These are phyloP conservation scores for Aspergillus haitiensis DNA, from an alignment of 495 filamentous ascomycete genomes.

Conservation along the genomic window DNA sequence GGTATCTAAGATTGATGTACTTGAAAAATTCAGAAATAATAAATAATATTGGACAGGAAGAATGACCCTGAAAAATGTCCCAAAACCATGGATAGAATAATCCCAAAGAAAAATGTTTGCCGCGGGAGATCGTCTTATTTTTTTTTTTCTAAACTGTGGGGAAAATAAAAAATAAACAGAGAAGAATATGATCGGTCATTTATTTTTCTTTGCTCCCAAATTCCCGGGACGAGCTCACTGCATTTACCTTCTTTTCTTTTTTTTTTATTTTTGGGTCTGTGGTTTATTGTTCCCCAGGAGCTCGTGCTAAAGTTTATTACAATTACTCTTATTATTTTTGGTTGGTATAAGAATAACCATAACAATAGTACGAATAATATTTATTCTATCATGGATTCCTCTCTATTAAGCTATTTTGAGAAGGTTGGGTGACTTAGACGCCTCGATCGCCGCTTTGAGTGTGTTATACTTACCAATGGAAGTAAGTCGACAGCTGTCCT, in stretches of 20 bases:
- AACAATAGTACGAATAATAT: neutral
- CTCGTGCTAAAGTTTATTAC: neutral
- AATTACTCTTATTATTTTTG: neutral
- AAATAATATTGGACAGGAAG: neutral
- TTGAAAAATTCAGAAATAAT: neutral
- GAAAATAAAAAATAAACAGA: neutral
- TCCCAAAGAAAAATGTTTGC: constrained; percentile 3
- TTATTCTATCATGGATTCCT: neutral
- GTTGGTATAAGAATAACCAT: neutral
- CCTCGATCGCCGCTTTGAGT: too few species aligned
- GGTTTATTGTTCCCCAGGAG: too few species aligned
- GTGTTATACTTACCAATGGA: too few species aligned
- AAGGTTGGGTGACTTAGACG: too few species aligned
- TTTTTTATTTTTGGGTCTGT: too few species aligned
- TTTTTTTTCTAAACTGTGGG: constrained; percentile 7
- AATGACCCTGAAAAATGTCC: neutral
- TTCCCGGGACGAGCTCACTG: too few species aligned
- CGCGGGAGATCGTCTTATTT: constrained; percentile 20
- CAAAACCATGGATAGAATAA: constrained; percentile 1
- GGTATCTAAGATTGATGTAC: neutral
- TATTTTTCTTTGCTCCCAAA: too few species aligned
- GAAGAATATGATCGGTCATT: neutral
- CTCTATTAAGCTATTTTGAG: too few species aligned
- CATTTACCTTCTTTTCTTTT: too few species aligned
- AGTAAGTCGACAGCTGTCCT: too few species aligned